A percentile compares a stretch with the other conserved stretches of the same genome.
phyloP scores from a whole-genome alignment of 1,284 basidiomycete species.

The Phlebopus sp. region DNA sequence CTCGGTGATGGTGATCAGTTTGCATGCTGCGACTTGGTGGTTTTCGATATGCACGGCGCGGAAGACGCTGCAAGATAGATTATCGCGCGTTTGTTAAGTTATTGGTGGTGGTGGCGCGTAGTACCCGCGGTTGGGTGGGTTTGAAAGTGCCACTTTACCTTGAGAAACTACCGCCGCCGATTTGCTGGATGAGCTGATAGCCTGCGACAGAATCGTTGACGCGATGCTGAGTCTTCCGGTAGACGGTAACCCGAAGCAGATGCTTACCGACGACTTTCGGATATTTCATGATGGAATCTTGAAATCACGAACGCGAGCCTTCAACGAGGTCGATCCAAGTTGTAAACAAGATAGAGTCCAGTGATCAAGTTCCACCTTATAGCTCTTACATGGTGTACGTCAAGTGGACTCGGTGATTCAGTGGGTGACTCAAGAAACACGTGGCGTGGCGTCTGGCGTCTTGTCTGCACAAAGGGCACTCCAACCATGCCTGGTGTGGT shows the following conservation, averaged over 20 bases:
- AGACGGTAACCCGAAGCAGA: not conserved
- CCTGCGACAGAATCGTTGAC: slow-evolving; percentile 39
- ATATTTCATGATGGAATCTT: slow-evolving; percentile 24
- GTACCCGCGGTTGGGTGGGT: too few relatives aligned
- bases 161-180: slow-evolving; percentile 85
- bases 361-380: too few relatives aligned
- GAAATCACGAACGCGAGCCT: not conserved
- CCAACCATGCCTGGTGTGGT: too few relatives aligned
- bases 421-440: too few relatives aligned
- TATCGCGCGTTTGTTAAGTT: too few relatives aligned
- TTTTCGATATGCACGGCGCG: slow-evolving; percentile 71
- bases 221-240: not conserved
- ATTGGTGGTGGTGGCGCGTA: too few relatives aligned
- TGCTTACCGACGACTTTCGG: slow-evolving; percentile 28
- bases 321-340: too few relatives aligned
- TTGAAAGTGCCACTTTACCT: slow-evolving; percentile 47
- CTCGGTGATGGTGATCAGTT: slow-evolving; percentile 66
- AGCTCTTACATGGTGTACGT: too few relatives aligned
- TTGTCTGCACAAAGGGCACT: too few relatives aligned
- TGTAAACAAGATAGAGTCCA: too few relatives aligned
- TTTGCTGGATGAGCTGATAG: slow-evolving; percentile 68
- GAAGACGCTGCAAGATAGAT: slow-evolving; percentile 73
- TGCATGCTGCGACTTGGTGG: slow-evolving; percentile 78
- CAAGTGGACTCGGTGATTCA: too few relatives aligned
- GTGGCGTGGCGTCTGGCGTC: too few relatives aligned